Conservation (phyloP, 306 rosid genomes). For the Rosa lucieae region DNA sequence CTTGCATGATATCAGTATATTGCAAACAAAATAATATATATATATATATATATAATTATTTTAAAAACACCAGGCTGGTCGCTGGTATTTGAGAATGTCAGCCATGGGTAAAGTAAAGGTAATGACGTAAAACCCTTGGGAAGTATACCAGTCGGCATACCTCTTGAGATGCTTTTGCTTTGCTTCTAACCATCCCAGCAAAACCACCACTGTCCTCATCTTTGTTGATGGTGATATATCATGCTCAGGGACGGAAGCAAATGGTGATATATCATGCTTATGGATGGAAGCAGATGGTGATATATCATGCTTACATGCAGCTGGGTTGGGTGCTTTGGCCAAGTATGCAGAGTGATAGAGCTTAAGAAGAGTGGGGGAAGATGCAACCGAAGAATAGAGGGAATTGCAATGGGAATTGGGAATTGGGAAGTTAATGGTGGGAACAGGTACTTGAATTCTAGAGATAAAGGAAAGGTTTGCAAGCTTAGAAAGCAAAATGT, state of each 20-base stretch:
- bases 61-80: constrained; percentile 51
- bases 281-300: constrained; percentile 35
- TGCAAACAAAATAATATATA: no score
- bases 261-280: constrained; percentile 20
- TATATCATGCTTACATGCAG: constrained; percentile 19
- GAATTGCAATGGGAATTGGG: constrained; percentile 35
- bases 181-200: constrained; percentile 97
- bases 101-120: constrained; percentile 92
- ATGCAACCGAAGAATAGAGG: constrained; percentile 40
- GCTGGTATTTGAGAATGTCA: constrained; percentile 55
- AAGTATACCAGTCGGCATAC: constrained; percentile 94
- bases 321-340: constrained; percentile 39
- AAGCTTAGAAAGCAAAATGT: constrained; percentile 61
- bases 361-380: constrained; percentile 46
- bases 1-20: no score
- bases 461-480: constrained; percentile 49
- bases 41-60: no score
- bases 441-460: constrained; percentile 61
- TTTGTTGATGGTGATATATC: constrained; percentile 16
- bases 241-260: no score
- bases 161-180: constrained; percentile 83
- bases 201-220: constrained; percentile 85
- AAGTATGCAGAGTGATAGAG: constrained; percentile 68
- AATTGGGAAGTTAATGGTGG: constrained; percentile 46
- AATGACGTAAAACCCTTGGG: constrained; percentile 82